A percentile compares a stretch with the other conserved stretches of the same genome.
These are phyloP conservation scores for Cutaneotrichosporon dermatis DNA, from an alignment of 1,284 basidiomycete genomes.

Conservation along the genomic window DNA sequence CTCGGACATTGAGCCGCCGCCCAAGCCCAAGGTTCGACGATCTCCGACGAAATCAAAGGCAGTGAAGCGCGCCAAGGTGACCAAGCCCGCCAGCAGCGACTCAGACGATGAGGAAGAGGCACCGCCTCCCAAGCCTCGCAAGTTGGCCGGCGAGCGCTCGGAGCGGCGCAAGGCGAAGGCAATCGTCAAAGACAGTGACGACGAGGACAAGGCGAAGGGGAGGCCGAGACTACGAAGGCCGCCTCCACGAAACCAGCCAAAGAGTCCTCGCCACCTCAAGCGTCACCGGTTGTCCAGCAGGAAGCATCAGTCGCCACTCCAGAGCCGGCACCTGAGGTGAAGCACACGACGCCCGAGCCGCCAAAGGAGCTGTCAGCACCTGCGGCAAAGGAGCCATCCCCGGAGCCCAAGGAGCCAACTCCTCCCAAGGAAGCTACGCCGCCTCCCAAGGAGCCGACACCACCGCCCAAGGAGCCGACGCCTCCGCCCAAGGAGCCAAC, in stretches of 20 bases:
- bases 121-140: background rate
- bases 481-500: constrained; percentile 36
- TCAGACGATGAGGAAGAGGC: constrained; percentile 10
- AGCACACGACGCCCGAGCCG: no score
- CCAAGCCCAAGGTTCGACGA: background rate
- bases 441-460: constrained; percentile 22
- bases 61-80: background rate
- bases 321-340: no score
- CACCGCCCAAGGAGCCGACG: constrained; percentile 25
- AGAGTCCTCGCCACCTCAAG: no score
- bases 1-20: constrained; percentile 4
- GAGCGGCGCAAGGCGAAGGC: background rate
- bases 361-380: background rate
- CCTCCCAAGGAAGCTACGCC: background rate
- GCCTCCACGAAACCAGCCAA: no score
- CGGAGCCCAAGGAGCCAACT: constrained; percentile 1
- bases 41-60: constrained; percentile 6
- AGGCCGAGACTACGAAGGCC: no score
- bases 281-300: no score
- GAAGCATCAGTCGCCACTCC: no score
- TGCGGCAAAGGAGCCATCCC: constrained; percentile 21
- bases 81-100: constrained; percentile 4
- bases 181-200: constrained; percentile 1
- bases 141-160: no score
- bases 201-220: background rate